phyloP scores from a whole-genome alignment of 768 basidiomycete species.

The Dendrothele bispora region DNA sequence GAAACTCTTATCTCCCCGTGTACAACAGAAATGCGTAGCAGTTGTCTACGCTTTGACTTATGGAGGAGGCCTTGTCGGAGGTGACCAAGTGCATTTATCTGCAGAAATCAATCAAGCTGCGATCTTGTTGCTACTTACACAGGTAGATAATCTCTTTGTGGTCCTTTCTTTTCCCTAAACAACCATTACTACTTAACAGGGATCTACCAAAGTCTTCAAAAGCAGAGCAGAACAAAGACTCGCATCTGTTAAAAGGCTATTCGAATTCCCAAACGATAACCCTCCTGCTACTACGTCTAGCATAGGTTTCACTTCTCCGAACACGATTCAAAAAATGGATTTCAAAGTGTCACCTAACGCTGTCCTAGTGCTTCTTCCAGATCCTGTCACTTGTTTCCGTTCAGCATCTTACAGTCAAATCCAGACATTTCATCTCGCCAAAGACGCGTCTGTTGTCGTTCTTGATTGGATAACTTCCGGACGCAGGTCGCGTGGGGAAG shows the following conservation, averaged over 20 bases:
- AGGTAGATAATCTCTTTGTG: slow-evolving; percentile 48
- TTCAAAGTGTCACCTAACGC: slow-evolving; percentile 52
- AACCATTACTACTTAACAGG: slow-evolving; percentile 41
- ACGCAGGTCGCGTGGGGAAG: slow-evolving; percentile 77
- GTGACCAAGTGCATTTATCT: slow-evolving; percentile 69
- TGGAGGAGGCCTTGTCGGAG: slow-evolving; percentile 89
- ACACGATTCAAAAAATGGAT: slow-evolving; percentile 65
- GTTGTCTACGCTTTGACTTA: slow-evolving; percentile 83
- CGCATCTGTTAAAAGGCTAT: slow-evolving; percentile 33
- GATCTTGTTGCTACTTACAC: slow-evolving; percentile 76
- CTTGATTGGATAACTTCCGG: slow-evolving; percentile 95
- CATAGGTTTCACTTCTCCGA: background rate
- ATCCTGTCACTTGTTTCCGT: slow-evolving; percentile 92
- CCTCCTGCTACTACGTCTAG: background rate
- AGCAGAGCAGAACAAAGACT: slow-evolving; percentile 59
- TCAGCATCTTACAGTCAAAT: slow-evolving; percentile 79
- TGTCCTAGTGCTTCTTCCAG: slow-evolving; percentile 80
- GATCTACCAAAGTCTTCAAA: slow-evolving; percentile 95
- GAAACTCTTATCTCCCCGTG: slow-evolving; percentile 79
- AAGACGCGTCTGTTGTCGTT: slow-evolving; percentile 63
- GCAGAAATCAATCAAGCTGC: slow-evolving; percentile 58
- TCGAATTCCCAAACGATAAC: background rate
- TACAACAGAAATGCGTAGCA: slow-evolving; percentile 49
- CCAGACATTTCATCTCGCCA: slow-evolving; percentile 73
- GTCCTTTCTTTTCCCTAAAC: background rate